Conservation (phyloP, 2,329 filamentous ascomycete species). For the Microthyrium microscopicum region DNA sequence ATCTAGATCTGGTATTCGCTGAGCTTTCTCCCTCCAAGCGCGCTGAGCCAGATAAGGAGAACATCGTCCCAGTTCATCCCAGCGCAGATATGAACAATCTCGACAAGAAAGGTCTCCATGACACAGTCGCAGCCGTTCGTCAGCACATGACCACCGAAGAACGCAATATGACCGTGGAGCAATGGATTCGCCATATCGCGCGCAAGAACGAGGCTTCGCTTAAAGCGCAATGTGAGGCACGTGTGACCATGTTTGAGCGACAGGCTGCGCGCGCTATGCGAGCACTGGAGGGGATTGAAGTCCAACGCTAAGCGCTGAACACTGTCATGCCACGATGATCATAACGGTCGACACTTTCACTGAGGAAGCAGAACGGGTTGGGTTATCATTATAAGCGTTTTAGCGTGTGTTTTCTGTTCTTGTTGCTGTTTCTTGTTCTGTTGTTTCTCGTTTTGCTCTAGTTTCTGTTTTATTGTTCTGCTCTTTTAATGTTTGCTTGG, state of each 20-base stretch:
- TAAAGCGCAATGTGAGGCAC: constrained; percentile 62
- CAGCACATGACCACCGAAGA: constrained; percentile 55
- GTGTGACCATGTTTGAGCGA: constrained; percentile 69
- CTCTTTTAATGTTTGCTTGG: too few species aligned
- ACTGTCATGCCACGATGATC: too few species aligned
- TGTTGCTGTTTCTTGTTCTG: too few species aligned
- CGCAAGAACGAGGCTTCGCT: constrained; percentile 63
- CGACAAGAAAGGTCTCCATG: constrained; percentile 13
- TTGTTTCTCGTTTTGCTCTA: too few species aligned
- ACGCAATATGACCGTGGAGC: constrained; percentile 79
- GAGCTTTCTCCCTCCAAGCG: too few species aligned
- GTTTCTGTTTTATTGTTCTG: too few species aligned
- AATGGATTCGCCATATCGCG: constrained; percentile 80
- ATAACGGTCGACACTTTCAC: too few species aligned
- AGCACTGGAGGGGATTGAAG: constrained; percentile 56
- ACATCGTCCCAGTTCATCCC: constrained; percentile 8
- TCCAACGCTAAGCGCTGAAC: too few species aligned
- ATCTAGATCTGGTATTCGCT: constrained; percentile 57
- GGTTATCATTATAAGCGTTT: too few species aligned
- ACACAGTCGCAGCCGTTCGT: constrained; percentile 35
- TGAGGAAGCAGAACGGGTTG: too few species aligned
- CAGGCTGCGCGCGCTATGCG: constrained; percentile 67
- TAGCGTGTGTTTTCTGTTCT: too few species aligned
- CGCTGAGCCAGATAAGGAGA: constrained; percentile 23
- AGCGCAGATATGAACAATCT: constrained; percentile 25